Base-by-base conservation (phyloP, 306 rosid species). In the Arachis stenosperma region DNA sequence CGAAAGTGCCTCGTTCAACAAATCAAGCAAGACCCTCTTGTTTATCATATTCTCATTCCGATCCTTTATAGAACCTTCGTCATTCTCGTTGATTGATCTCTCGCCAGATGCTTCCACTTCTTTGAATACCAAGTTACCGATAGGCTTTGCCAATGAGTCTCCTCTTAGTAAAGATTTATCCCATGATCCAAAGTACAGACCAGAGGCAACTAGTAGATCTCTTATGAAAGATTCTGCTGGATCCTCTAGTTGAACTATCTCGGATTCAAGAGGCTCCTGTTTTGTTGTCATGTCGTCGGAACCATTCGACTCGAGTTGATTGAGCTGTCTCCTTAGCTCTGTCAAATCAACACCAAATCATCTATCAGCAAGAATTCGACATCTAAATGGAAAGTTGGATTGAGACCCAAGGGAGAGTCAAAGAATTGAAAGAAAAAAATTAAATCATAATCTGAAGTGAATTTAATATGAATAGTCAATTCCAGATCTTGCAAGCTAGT, bases 271-370 rank as follows among this genome's bases (percentile, higher is more conserved):
- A 9, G 79, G 77, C 68, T 84, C 84, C 58, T 61, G 69, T 76
- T 87, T 82, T 46, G 43, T 69, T 61, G 60, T 56, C 66, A 48
- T 79, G 69, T 85, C 91, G 37, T 81, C 90, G 0, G 70, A 72
- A 51, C 65, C 87, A 65, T 80, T 79, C 22, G 89, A 91, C 63
- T 90, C 97, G 5, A 95, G 99, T 84, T 87, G 89, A 76, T 78
- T 86, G 66, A 95, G 84, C 81, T 95, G 95, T 79, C 89, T 90
- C 82, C 93, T 86, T 50, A 95, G 78, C 75, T 90, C 99, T 95
- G 88, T 61, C 61, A 70, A 67, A 79, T 71, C 67, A 77, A 48
- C 62, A 39, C 2, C 55, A 72, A 76, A 77, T 64, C 9, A 65
- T 69, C 61, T 36, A 65, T 66, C 57, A 82, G 71, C 42, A 66